Base-by-base conservation (phyloP, 2,329 filamentous ascomycete genomes). In the Fonsecaea monophora region DNA sequence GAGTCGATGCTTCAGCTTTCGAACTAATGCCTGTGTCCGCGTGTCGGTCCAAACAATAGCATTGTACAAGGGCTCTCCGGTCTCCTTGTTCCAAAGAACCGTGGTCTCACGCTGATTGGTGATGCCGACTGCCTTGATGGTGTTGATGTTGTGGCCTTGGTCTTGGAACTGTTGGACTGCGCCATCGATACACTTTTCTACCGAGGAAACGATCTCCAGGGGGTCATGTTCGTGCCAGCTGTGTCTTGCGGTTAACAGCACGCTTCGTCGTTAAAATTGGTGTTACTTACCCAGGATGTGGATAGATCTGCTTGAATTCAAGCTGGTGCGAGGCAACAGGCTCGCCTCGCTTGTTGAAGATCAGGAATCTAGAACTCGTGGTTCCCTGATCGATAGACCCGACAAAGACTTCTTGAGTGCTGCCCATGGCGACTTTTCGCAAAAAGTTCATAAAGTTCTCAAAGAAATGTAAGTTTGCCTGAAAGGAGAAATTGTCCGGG, bases 211-310 rank as follows among this genome's bases (percentile, higher is more conserved):
- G 62, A 97, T 86, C 75, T 92, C 91, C 59, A 87, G 80, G 4
- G 93, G 92, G 74, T 96, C 90, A 76, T 96, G 92, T 77, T 97
- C 93, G 78, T 96, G 92, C 92, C 92, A 96, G 78, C 91, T 93
- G 45, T 13, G 15, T 50, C 21, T 30, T 50, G 76, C 25, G 57
- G 34, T 42, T 35, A 42, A n/a, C 15, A 45, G 58, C 66, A 66
- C 55, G 65, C 37, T 13, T 25, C 45, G n/a, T 18, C 9, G 10
- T 18, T 9, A 0, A 32, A 21, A 53, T 18, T 9, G 38, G 21
- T 12, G 18, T 2, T 9, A 64, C 65, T 54, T 83, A 95, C 91
- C 94, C 94, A 71, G 93, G 90, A 68, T 93, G 84, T 15, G 92
- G 92, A 78, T 96, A 94, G 66, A 90, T 86, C 77, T 96, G 94